Base-by-base conservation (phyloP, 257 asterid genomes). In the Lithospermum erythrorhizon region DNA sequence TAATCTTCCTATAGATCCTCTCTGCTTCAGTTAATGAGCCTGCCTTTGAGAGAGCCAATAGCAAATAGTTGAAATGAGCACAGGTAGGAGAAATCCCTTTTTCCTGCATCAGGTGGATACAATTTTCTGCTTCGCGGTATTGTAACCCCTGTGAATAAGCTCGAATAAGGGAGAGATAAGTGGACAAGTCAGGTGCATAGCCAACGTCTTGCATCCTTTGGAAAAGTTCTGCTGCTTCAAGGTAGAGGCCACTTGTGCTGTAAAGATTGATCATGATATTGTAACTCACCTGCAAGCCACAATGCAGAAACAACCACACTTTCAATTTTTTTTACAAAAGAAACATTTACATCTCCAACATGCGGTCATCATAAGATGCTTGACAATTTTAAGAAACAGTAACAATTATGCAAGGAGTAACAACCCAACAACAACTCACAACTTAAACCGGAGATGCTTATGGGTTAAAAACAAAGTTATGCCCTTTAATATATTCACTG, bases 121-220 rank as follows among this genome's bases (percentile, higher is more conserved):
- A 73, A 8, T 72, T 69, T 73, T 83, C 96, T 19, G 91, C 98
- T 75, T 87, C 87, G 11, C 68, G 51, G 35, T 65, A 74, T 70
- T 73, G 66, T 51, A 18, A 65, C 21, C 76, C 75, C 66, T 61
- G 61, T 9, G 82, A 71, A 68, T 83, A 83, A 45, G 94, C 94
- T 76, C 79, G 77, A 57, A 87, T 76, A 35, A 85, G 76, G 32
- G 87, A 82, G 49, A 82, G 87, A 80, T 85, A 85, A 65, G 87
- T 71, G 24, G 9, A 76, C 66, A 90, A 73, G 73, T 85, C 96
- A 0, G 87, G 88, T 35, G 73, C 65, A 61, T 62, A 81, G 16
- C 82, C 85, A 58, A 64, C 58, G 29, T 32, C 73, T 70, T 63
- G 80, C 95, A 83, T 87, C 73, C 73, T 70, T 45, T 56, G 74